Evolutionary conservation across 257 asterid genomes (phyloP), one percentile per base, ranked within the genome.

Genomic region (Solanum sejunctum): DNA sequence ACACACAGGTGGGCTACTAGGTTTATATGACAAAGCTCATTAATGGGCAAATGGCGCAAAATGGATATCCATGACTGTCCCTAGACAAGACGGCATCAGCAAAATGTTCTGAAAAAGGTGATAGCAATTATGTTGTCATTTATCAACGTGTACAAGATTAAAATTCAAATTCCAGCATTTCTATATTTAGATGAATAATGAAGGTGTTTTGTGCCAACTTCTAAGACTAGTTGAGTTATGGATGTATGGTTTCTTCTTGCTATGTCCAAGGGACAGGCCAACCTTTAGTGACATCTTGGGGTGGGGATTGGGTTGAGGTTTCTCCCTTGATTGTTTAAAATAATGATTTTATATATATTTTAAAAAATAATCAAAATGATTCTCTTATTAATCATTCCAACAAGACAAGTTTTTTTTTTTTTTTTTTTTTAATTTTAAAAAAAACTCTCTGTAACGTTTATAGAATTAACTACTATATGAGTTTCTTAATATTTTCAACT

Each of bases 1-100:
- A 85, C 99, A 96, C 90, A 96, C 98, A 0, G 98, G 99, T 39
- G 99, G 98, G 16, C 67, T 95, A 26, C 89, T 93, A 52, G 99
- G 98, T 81, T 86, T 96, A 83, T 95, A 67, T 51, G 98, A 95
- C 89, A 95, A 95, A 84, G 87, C 3, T 82, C 98, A 13, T 79
- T 92, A 87, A 58, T 96, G 54, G 92, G 94, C 49, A n/a, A n/a
- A n/a, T n/a, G n/a, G n/a, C n/a, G n/a, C n/a, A n/a, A 93, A 91
- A 7, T 96, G 98, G 95, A 95, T 78, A 84, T 96, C 63, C 89
- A 81, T 39, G 97, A 91, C 92, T 17, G 41, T 89, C 39, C 95
- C 95, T 3, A 88, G 93, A 28, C 92, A 91, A 84, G 94, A 91
- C 45, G 99, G 99, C 88, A 89, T 87, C 7, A 98, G 98, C 55